A percentile compares a stretch with the other conserved stretches of the same genome.
Conservation (phyloP, 1,284 basidiomycete species). For the Marasmius tenuissimus region DNA sequence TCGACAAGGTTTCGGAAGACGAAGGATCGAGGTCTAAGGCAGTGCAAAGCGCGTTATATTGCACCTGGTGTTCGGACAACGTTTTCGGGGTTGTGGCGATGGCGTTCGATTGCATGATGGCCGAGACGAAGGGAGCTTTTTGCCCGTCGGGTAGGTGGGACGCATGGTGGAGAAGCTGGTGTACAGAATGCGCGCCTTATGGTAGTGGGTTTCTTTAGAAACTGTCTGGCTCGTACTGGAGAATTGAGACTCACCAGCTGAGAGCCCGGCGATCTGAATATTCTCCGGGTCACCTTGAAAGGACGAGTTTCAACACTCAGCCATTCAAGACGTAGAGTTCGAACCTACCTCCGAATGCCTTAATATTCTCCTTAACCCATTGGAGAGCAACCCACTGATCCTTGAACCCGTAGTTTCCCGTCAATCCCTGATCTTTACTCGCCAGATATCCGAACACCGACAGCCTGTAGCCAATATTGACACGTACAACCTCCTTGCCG, state of each 20-base stretch:
- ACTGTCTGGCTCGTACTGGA: neutral
- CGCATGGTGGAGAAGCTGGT: conserved; percentile 71
- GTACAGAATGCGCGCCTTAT: conserved; percentile 70
- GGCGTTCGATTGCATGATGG: conserved; percentile 70
- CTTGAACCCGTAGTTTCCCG: conserved; percentile 79
- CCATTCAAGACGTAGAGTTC: neutral
- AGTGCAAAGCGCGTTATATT: conserved; percentile 61
- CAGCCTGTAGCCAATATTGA: conserved; percentile 71
- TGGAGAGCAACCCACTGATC: conserved; percentile 68
- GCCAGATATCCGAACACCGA: conserved; percentile 77
- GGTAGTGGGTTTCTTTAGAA: neutral
- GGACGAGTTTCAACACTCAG: neutral
- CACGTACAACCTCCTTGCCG: conserved; percentile 58
- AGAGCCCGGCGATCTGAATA: conserved; percentile 66
- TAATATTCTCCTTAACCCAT: conserved; percentile 64
- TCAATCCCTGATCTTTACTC: conserved; percentile 53
- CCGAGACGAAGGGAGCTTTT: conserved; percentile 64
- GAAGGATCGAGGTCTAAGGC: conserved; percentile 55
- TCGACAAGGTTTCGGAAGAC: conserved; percentile 43
- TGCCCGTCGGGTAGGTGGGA: conserved; percentile 60
- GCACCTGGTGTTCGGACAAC: conserved; percentile 52
- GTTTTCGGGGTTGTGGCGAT: conserved; percentile 63
- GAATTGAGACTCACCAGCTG: conserved; percentile 50
- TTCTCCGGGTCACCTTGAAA: conserved; percentile 52
- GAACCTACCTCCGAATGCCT: conserved; percentile 54